Evolutionary conservation across 139 green algal species (phyloP).

Genomic region (Coccomyxa sp.): DNA sequence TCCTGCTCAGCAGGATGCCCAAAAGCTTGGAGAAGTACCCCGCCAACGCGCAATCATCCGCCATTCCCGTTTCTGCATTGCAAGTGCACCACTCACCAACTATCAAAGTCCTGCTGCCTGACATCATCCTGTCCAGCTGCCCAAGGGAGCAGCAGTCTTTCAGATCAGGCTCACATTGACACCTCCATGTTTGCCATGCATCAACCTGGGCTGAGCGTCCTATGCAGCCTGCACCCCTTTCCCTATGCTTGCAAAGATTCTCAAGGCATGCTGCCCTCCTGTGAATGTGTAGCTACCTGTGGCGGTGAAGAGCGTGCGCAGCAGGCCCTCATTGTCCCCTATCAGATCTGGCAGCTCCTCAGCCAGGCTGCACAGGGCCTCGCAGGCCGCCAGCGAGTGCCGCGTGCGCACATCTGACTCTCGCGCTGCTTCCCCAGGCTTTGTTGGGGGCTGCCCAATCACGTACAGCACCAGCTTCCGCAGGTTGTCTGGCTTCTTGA

Average conservation of each 20-base stretch:
- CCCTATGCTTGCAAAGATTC: too few species aligned
- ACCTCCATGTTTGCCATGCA: too few species aligned
- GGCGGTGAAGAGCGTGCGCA: conserved; percentile 47
- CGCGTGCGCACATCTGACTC: conserved; percentile 75
- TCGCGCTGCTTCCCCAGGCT: conserved; percentile 19
- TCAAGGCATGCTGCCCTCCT: too few species aligned
- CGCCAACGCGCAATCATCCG: conserved; percentile 73
- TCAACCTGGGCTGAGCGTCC: conserved; percentile 76
- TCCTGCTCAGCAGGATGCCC: conserved; percentile 64
- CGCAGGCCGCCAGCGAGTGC: conserved; percentile 92
- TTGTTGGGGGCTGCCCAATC: neutral
- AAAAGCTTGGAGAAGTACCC: conserved; percentile 93
- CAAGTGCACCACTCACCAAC: too few species aligned
- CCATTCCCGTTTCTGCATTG: conserved; percentile 37
- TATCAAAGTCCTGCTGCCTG: conserved; percentile 78
- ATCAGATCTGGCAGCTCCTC: neutral
- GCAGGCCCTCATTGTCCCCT: conserved; percentile 65
- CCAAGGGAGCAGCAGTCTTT: too few species aligned
- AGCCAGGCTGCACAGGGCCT: conserved; percentile 31
- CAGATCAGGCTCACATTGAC: too few species aligned
- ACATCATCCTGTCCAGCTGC: too few species aligned
- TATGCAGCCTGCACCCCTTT: conserved; percentile 83
- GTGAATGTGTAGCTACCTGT: neutral
- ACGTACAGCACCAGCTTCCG: conserved; percentile 58
- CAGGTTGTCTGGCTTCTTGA: conserved; percentile 65